Percentiles rank a stretch among this genome's conserved stretches.
phyloP scores from a whole-genome alignment of 2,329 filamentous ascomycete species.

The Rhinocladiella similis region DNA sequence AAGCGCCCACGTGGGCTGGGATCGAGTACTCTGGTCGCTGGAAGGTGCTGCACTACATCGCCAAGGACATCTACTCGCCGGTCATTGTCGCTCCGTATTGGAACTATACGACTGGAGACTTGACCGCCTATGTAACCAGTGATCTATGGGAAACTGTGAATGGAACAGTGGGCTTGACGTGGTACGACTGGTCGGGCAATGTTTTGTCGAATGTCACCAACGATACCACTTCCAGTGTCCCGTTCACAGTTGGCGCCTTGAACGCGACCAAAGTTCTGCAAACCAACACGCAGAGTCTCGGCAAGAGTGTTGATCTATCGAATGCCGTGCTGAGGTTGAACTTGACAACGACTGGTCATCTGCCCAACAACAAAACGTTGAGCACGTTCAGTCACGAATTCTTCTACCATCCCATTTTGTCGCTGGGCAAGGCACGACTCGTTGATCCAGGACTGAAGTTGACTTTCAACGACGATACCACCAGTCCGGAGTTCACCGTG shows the following conservation, averaged over 20 bases:
- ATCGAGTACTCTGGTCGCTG: conserved; percentile 64
- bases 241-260: conserved; percentile 49
- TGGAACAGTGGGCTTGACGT: conserved; percentile 51
- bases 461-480: conserved; percentile 31
- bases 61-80: conserved; percentile 58
- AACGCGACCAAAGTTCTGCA: conserved; percentile 53
- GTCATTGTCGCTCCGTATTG: conserved; percentile 62
- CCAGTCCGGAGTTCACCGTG: conserved; percentile 46
- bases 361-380: conserved; percentile 47
- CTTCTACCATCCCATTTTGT: conserved; percentile 48
- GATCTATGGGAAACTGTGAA: conserved; percentile 55
- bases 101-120: conserved; percentile 50
- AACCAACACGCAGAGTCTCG: conserved; percentile 39
- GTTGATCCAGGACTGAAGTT: conserved; percentile 49
- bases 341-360: conserved; percentile 45
- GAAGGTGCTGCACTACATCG: conserved; percentile 62
- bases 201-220: conserved; percentile 39
- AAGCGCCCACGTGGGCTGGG: conserved; percentile 63
- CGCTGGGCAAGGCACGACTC: conserved; percentile 47
- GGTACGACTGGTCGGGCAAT: conserved; percentile 53
- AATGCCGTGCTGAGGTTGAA: conserved; percentile 48
- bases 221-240: conserved; percentile 32
- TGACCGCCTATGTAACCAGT: conserved; percentile 58
- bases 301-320: conserved; percentile 31
- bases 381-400: conserved; percentile 51